Evolutionary conservation across 2,329 filamentous ascomycete species (phyloP).

Genomic region (Laburnicola sp.): DNA sequence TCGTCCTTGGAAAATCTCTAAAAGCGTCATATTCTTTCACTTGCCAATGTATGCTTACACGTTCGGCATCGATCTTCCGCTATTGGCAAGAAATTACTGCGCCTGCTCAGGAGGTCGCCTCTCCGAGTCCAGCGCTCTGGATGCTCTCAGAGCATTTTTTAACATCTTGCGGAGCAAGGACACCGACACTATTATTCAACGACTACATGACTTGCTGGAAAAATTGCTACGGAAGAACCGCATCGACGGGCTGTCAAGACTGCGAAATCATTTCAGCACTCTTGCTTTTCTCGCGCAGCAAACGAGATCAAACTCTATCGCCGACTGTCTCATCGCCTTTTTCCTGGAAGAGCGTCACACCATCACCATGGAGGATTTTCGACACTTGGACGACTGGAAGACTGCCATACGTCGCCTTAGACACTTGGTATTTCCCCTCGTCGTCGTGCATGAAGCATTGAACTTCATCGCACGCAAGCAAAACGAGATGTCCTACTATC

Average conservation of each 20-base stretch:
- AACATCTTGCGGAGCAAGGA: too few species aligned
- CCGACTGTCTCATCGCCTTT: neutral
- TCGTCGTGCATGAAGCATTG: neutral
- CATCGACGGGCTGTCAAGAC: neutral
- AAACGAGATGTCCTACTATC: neutral
- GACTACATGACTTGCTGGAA: neutral
- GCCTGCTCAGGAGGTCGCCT: too few species aligned
- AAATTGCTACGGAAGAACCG: neutral
- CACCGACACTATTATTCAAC: too few species aligned
- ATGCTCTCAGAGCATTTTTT: too few species aligned
- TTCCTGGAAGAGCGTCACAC: neutral
- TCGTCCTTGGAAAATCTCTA: too few species aligned
- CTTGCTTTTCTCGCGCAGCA: neutral
- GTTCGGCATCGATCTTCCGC: too few species aligned
- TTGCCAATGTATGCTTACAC: too few species aligned
- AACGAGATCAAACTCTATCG: neutral
- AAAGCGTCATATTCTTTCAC: too few species aligned
- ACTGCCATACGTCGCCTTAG: neutral
- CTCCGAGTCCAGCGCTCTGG: too few species aligned
- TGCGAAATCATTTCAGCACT: neutral
- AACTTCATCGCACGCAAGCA: neutral
- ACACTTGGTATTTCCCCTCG: too few species aligned
- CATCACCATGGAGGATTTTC: neutral
- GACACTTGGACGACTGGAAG: neutral
- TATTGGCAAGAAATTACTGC: too few species aligned